Base-by-base conservation (phyloP, 2,329 filamentous ascomycete species). In the Epichloe aotearoae region DNA sequence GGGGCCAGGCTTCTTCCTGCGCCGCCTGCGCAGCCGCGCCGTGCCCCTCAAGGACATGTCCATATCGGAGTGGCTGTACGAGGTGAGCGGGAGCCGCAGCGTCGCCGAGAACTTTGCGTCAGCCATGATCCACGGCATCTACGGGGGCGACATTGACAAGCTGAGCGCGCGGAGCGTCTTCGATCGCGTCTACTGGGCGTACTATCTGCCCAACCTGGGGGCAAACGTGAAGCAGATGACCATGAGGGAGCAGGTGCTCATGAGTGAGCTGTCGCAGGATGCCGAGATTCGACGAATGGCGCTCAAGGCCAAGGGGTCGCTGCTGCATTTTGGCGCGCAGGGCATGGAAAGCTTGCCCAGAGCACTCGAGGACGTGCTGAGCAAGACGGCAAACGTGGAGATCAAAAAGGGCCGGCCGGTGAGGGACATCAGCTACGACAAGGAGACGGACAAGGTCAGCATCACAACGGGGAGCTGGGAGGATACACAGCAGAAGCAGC, bases 101-200 rank as follows among this genome's bases (percentile, higher is more conserved):
- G 56, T 86, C 6, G 80, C 80, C 14, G 75, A 93, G 57, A 90
- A 94, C 59, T 50, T 95, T 17, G 67, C 81, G 6, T 95, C 88
- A 5, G 88, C 83, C 48, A 69, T 82, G 61, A 61, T 88, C 49
- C 93, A 97, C 66, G 93, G 93, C 41, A 88, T 97, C 52, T 95
- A 94, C 65, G 93, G 90, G 20, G 93, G 93, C 5, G 86, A 96
- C 66, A 80, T 95, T 46, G 81, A 86, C 64, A 76, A 84, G 62
- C 72, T 97, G 47, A 95, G 89, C 65, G 80, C 80, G 46, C 80
- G 80, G 58, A 81, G 79, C 47, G 70, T 83, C 10, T 57, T 66
- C 17, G 64, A 66, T 26, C 58, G 59, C 40, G 46, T 62, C 40
- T 67, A 62, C 53, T 64, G 59, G 58, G 55, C 51, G 14, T 61